Base-by-base conservation (phyloP, 805 yeast genomes). In the Komagataella pastoris region DNA sequence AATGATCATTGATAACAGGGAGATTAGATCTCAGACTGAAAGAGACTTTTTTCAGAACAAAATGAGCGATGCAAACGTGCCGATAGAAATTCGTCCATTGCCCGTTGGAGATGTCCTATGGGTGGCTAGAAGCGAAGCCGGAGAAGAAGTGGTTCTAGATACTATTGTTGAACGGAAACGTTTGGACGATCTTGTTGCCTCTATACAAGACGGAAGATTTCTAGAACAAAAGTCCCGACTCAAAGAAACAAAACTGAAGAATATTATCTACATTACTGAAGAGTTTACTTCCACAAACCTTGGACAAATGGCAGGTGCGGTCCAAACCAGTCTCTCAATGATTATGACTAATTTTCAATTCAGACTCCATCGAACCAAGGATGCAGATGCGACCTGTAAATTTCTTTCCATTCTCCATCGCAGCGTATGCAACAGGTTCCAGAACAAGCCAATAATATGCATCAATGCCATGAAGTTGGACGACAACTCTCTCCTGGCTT, bases 121-220 rank as follows among this genome's bases (percentile, higher is more conserved):
- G 99, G 73, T 89, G 2, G 99, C 97, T 0, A 74, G 75, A 52
- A 76, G 88, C 59, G 57, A 54, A 0, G 76, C 86, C 0, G 73
- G 76, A 1, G 74, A 75, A 51, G 82, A 82, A 51, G 88, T 82
- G 3, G 83, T 87, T 0, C 66, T 93, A 17, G 85, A 91, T 62
- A 82, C 79, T 55, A 84, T 93, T n/a, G 75, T 91, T 48, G 99
- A 93, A 68, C 73, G 99, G 44, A 93, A 93, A 65, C 70, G 97
- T 52, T 65, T 90, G 47, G 95, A 88, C 61, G 99, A 93, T 71
- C 74, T 93, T 59, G 85, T 85, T 0, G 61, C 72, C 40, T 86
- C 96, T 50, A 88, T 93, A 48, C 75, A 77, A 54, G 99, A 93
- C 65, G 96, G 96, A 2, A 69, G 99, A 49, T 89, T 85, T 59